These are phyloP conservation scores for Euryodendron excelsum DNA, from an alignment of 148 eudicot genomes.

Conservation along the genomic window DNA sequence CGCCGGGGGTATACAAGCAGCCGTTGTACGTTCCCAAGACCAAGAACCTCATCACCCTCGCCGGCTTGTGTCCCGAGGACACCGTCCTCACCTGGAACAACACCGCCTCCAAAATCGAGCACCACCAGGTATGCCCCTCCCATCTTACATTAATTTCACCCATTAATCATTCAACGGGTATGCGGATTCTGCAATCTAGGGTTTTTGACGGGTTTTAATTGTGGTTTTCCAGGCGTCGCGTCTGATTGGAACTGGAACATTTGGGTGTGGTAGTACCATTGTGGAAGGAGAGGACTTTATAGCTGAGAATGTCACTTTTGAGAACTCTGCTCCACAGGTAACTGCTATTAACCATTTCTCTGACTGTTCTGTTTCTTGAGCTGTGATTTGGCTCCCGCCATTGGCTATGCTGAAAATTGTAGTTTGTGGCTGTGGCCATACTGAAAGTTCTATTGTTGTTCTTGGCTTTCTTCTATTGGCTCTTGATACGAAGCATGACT, in stretches of 20 bases:
- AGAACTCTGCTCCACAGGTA: constrained; percentile 91
- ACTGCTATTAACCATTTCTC: no score
- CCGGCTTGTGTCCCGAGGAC: constrained; percentile 63
- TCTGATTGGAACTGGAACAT: constrained; percentile 93
- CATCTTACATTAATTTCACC: background rate
- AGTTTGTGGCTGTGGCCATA: background rate
- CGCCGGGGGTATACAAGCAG: constrained; percentile 81
- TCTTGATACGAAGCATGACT: background rate
- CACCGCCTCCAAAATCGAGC: constrained; percentile 72
- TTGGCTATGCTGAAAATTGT: background rate
- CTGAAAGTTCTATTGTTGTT: background rate
- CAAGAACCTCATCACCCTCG: constrained; percentile 75
- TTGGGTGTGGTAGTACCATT: constrained; percentile 86
- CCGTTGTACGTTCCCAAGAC: constrained; percentile 87
- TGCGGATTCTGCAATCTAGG: no score
- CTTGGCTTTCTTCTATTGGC: background rate
- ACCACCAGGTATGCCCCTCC: constrained; percentile 81
- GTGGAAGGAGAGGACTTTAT: constrained; percentile 95
- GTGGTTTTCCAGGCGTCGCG: constrained; percentile 46
- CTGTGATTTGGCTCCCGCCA: no score
- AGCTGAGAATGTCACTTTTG: constrained; percentile 89
- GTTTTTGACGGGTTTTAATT: background rate
- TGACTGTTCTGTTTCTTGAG: no score
- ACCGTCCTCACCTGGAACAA: constrained; percentile 73
- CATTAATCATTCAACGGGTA: no score